A percentile compares a stretch with the other conserved stretches of the same genome.
phyloP scores from a whole-genome alignment of 2,329 filamentous ascomycete species.

The Thelonectria discophora region DNA sequence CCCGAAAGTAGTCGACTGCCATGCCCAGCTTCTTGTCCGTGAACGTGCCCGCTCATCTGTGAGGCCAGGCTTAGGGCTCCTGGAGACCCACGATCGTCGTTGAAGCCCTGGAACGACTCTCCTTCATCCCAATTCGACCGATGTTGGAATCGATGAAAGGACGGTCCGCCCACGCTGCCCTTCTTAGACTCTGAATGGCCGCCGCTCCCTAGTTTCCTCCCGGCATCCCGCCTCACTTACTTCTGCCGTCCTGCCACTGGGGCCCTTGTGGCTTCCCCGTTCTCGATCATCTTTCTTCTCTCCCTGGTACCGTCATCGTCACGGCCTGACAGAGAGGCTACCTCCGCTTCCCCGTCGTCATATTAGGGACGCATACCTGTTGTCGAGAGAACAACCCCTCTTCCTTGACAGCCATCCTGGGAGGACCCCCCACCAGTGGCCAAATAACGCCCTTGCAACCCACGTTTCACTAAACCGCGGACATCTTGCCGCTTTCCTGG shows the following conservation, averaged over 20 bases:
- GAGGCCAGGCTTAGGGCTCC: slow-evolving; percentile 34
- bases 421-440: slow-evolving; percentile 32
- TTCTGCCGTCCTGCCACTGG: slow-evolving; percentile 31
- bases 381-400: slow-evolving; percentile 30
- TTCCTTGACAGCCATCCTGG: slow-evolving; percentile 33
- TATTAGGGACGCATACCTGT: slow-evolving; percentile 28
- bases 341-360: slow-evolving; percentile 34
- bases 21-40: slow-evolving; percentile 32
- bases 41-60: slow-evolving; percentile 26
- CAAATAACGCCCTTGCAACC: slow-evolving; percentile 34
- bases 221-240: slow-evolving; percentile 31
- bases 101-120: slow-evolving; percentile 32
- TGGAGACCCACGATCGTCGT: slow-evolving; percentile 42
- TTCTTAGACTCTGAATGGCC: slow-evolving; percentile 30
- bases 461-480: slow-evolving; percentile 31
- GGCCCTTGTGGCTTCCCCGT: slow-evolving; percentile 31
- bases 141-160: slow-evolving; percentile 24
- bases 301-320: slow-evolving; percentile 23
- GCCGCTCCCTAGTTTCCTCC: slow-evolving; percentile 31
- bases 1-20: slow-evolving; percentile 36
- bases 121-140: slow-evolving; percentile 24
- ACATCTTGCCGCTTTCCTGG: slow-evolving; percentile 31
- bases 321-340: slow-evolving; percentile 24
- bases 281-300: slow-evolving; percentile 32
- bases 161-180: slow-evolving; percentile 28